phyloP scores from a whole-genome alignment of 2,329 filamentous ascomycete species.

The Pestalotiopsis sp. region DNA sequence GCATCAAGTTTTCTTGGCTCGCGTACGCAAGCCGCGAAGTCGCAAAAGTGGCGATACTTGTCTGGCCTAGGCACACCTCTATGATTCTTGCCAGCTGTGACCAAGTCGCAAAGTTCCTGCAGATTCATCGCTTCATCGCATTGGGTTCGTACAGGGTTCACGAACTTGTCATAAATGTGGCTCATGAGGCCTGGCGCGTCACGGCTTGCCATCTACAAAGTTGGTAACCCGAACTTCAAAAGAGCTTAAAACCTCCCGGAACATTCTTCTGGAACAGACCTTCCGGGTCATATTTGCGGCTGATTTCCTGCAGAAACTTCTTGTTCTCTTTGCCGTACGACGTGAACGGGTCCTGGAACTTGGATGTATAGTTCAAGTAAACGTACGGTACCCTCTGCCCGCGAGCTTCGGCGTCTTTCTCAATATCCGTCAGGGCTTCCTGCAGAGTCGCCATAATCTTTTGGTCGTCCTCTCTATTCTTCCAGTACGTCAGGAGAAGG shows the following conservation, averaged over 20 bases:
- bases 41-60: no score
- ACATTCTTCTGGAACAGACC: constrained; percentile 28
- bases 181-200: no score
- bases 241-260: constrained; percentile 23
- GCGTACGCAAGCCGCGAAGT: no score
- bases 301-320: constrained; percentile 18
- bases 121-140: no score
- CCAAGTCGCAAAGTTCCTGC: no score
- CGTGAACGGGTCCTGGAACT: constrained; percentile 20
- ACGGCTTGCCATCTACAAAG: no score
- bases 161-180: no score
- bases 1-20: no score
- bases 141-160: no score
- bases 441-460: neutral
- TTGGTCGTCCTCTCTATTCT: neutral
- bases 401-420: neutral
- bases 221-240: neutral
- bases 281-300: constrained; percentile 26
- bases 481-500: neutral
- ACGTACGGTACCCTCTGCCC: constrained; percentile 1
- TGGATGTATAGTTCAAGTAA: constrained; percentile 23
- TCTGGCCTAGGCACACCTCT: no score
- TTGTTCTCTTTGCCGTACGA: constrained; percentile 22
- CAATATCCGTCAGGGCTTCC: neutral
- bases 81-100: no score